Evolutionary conservation across 1,284 basidiomycete genomes (phyloP), one percentile per base, ranked within the genome.

Genomic region (Sporisorium graminicola): DNA sequence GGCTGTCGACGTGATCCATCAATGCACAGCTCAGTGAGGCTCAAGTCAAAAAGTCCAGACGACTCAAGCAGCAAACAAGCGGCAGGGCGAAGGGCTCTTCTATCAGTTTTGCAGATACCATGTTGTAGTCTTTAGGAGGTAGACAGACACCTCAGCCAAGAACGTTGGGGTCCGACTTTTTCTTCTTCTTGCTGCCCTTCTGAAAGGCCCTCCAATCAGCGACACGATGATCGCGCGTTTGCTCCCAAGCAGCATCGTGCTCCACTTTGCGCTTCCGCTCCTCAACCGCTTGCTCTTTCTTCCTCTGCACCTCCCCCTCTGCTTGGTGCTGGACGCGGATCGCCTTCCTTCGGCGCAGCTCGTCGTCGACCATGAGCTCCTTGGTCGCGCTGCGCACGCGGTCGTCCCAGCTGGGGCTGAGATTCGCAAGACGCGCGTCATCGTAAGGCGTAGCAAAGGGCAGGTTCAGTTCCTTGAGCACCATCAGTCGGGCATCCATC

Each of bases 341-440:
- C 22, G 86, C 87, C 54, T 80, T 82, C 20, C 88, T 70, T 65
- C 87, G 80, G n/a, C 87, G 83, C 31, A 90, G 78, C 79, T 89
- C 88, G 53, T 89, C 89, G 69, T 89, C 89, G n/a, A 89, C 86
- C 72, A 89, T 82, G 22, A 89, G 83, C 70, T 89, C 88, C 74
- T 88, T 88, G 5, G 88, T 87, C 65, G 88, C 87, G 22, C 79
- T 77, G 59, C 87, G 82, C 35, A 89, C 83, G 0, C 84, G 83
- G 52, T 88, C 87, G 20, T 82, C 78, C 65, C 89, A 87, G 31
- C 86, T 85, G 0, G 87, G 87, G 14, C 77, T 82, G n/a, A 89
- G 81, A 40, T 86, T 82, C 3, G 70, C 62, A 9, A 88, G 62
- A 35, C 86, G 81, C 10, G 71, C 37, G 44, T 79, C 67, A 60